These are phyloP conservation scores for Mycena citricolor DNA, from an alignment of 1,284 basidiomycete species.

Conservation along the genomic window DNA sequence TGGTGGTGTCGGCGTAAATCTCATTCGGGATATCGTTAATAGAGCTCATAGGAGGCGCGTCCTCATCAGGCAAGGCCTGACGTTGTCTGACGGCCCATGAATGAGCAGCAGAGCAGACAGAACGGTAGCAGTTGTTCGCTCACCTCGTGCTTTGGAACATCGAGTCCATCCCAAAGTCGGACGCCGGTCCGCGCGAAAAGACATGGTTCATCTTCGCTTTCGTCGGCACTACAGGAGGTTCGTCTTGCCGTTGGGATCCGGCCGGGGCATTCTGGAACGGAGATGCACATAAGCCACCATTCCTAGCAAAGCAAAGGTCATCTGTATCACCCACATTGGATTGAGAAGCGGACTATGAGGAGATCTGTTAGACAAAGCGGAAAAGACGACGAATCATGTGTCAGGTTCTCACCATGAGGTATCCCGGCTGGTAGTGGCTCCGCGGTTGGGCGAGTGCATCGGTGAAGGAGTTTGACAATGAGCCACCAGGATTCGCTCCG, in stretches of 20 bases:
- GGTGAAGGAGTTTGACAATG: conserved; percentile 38
- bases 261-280: conserved; percentile 48
- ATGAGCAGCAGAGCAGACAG: not conserved
- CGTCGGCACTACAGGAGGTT: conserved; percentile 67
- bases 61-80: conserved; percentile 64
- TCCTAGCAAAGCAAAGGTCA: conserved; percentile 6
- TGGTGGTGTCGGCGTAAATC: conserved; percentile 40
- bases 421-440: conserved; percentile 74
- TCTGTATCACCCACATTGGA: conserved; percentile 42
- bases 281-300: conserved; percentile 5
- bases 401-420: conserved; percentile 56
- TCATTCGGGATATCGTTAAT: conserved; percentile 71
- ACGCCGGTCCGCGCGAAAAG: conserved; percentile 56
- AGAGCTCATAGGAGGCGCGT: conserved; percentile 70
- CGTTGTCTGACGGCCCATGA: conserved; percentile 41
- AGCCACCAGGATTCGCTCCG: conserved; percentile 34
- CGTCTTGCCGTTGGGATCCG: conserved; percentile 61
- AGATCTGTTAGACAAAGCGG: conserved; percentile 2
- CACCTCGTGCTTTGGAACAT: conserved; percentile 75
- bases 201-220: conserved; percentile 75
- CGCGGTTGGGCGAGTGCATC: conserved; percentile 67
- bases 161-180: conserved; percentile 75
- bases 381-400: not conserved
- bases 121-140: conserved; percentile 19
- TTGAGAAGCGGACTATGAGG: conserved; percentile 56